Conservation (phyloP, 2,329 filamentous ascomycete species). For the Phialophora chinensis region DNA sequence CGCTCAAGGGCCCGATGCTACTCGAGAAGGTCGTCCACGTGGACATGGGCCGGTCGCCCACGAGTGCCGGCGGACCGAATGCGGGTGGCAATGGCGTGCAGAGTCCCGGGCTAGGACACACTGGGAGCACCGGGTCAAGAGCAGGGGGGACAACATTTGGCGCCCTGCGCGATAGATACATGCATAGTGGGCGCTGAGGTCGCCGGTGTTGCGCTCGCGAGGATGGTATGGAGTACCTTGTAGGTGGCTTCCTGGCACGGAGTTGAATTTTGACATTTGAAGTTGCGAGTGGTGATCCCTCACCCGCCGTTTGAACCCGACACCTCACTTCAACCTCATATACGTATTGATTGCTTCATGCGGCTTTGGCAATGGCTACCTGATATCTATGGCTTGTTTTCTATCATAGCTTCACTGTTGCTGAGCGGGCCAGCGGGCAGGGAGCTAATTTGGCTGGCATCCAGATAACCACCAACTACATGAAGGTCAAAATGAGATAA, state of each 20-base stretch:
- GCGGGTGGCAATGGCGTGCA: slow-evolving; percentile 41
- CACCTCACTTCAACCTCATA: not conserved
- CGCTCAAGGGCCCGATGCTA: slow-evolving; percentile 82
- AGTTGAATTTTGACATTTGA: not conserved
- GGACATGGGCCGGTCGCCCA: slow-evolving; percentile 22
- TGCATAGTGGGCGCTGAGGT: slow-evolving; percentile 32
- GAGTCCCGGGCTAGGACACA: slow-evolving; percentile 51
- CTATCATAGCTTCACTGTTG: not conserved
- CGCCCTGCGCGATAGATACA: slow-evolving; percentile 38
- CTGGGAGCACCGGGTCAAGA: slow-evolving; percentile 14
- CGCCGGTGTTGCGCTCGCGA: too few relatives aligned
- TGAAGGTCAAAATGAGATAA: not conserved
- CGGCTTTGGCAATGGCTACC: not conserved
- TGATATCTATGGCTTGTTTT: not conserved
- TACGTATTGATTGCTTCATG: not conserved
- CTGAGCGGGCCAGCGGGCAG: not conserved
- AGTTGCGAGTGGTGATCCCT: not conserved
- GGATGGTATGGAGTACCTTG: not conserved
- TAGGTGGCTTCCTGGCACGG: not conserved
- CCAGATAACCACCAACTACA: not conserved
- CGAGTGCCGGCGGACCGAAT: slow-evolving; percentile 14
- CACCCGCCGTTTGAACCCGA: not conserved
- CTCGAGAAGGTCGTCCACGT: slow-evolving; percentile 73
- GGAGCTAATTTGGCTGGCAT: not conserved
- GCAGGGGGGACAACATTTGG: slow-evolving; percentile 34